Evolutionary conservation across 2,329 filamentous ascomycete genomes (phyloP).

Genomic region (Pseudodiploospora longispora): DNA sequence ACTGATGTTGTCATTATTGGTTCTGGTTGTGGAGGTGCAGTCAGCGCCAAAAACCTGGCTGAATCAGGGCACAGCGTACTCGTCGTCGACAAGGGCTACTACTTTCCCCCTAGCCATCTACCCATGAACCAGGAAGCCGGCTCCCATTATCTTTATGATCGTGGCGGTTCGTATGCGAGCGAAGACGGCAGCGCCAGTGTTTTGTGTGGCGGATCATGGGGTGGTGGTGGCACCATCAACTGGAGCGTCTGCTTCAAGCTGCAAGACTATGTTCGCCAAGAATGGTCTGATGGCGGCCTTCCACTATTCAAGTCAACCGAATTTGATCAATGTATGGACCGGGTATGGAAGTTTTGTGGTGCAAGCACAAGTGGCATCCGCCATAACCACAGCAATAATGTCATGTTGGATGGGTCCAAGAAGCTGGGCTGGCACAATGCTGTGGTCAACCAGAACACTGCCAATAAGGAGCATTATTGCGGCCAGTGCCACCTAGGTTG

Average conservation of each 20-base stretch:
- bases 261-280: conserved; percentile 66
- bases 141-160: conserved; percentile 59
- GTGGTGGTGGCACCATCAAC: conserved; percentile 82
- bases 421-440: conserved; percentile 66
- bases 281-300: conserved; percentile 68
- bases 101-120: conserved; percentile 63
- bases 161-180: conserved; percentile 47
- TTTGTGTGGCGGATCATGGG: conserved; percentile 65
- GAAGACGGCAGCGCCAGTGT: conserved; percentile 53
- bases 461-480: conserved; percentile 65
- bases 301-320: conserved; percentile 64
- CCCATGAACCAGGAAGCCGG: conserved; percentile 63
- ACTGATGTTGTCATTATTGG: conserved; percentile 82
- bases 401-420: conserved; percentile 65
- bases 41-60: conserved; percentile 71
- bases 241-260: conserved; percentile 64
- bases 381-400: conserved; percentile 65
- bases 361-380: conserved; percentile 56
- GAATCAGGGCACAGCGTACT: conserved; percentile 68
- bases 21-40: conserved; percentile 77
- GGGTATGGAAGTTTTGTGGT: conserved; percentile 72
- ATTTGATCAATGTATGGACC: conserved; percentile 72
- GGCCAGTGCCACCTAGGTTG: conserved; percentile 56
- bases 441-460: conserved; percentile 72
- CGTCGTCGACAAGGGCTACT: conserved; percentile 75